Base-by-base conservation (phyloP, 768 basidiomycete genomes). In the Leccinum barrowsii region DNA sequence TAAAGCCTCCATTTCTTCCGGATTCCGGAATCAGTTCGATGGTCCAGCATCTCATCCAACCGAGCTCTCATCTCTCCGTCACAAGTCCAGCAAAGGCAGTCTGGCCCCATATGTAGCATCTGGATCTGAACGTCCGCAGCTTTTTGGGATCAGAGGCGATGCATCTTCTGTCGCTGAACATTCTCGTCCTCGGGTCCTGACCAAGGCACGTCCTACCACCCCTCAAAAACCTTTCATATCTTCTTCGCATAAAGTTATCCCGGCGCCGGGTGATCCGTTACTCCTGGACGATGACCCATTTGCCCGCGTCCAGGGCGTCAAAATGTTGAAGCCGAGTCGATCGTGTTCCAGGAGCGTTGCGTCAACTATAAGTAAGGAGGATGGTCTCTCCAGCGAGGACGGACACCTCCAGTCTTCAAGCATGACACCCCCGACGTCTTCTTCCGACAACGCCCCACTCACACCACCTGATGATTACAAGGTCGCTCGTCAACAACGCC, bases 301-400 rank as follows among this genome's bases (percentile, higher is more conserved):
- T 69, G 85, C 84, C 10, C 80, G 79, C 64, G 71, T 68, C 0
- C 78, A 80, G 42, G 83, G 82, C 17, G 83, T 86, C 7, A 80
- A 67, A 64, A 67, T 86, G 74, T 34, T 83, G 37, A 73, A 70
- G 32, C 50, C 62, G 47, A 64, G 59, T n/a, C 42, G 50, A 10
- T 46, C 59, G 3, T 50, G 48, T 0, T 63, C 64, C 2, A 56
- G 30, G 34, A 59, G 48, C 40, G 47, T 46, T 0, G 50, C 54
- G 0, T 26, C 44, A 0, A 55, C 51, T 7, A 47, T 35, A 32
- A 56, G 60, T 19, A 52, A 21, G 44, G 67, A 59, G 15, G 55
- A 55, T 15, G 42, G 32, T 11, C 44, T 50, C 7, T 42, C 37
- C 3, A 60, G 47, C 19, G 60, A 62, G 28, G 63, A 62, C 17